Evolutionary conservation across 1,139 yeast species (phyloP), one percentile per base, ranked within the genome.

Genomic region (Debaryomyces fabryi): DNA sequence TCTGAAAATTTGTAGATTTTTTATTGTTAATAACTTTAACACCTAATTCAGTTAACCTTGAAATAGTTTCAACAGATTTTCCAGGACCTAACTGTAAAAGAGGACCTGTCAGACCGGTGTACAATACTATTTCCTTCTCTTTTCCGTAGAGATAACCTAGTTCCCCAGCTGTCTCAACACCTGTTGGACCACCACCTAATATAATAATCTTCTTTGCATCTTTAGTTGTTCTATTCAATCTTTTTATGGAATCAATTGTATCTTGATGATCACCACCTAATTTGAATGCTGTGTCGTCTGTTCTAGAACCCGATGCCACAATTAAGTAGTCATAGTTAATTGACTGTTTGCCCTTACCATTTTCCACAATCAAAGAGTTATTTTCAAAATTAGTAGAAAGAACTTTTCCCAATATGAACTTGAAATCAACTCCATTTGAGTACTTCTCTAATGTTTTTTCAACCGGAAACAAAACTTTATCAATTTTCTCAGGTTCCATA

Each of bases 141-240:
- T 47, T 47, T 2, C 52, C 45, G 34, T 45, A 60, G n/a, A 46
- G 49, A 23, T 46, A 48, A 6, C 61, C 69, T n/a, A 66, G 50
- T 42, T 68, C 72, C 1, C 64, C 69, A 3, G 66, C 64, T 2
- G 56, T 39, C 46, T 68, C 72, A 12, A 66, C 68, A 13, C 72
- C 72, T 9, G 71, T 65, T 6, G 68, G 54, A 6, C 71, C 71
- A 8, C 66, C 72, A 2, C 72, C 73, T 12, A 68, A 40, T 5
- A 68, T 54, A 2, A 68, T 71, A 32, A 68, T 59, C 8, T 51
- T 44, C 25, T 53, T 50, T 4, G 69, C 63, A 4, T 42, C 12
- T 27, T 55, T 49, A 23, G 63, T 49, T 10, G 48, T 37, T 9
- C 48, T 33, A 12, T 51, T 32, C 37, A 61, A 51, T 4, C 49